Evolutionary conservation across 1,284 basidiomycete genomes (phyloP), one percentile per base, ranked within the genome.

Genomic region (Porphyrellus sp.): DNA sequence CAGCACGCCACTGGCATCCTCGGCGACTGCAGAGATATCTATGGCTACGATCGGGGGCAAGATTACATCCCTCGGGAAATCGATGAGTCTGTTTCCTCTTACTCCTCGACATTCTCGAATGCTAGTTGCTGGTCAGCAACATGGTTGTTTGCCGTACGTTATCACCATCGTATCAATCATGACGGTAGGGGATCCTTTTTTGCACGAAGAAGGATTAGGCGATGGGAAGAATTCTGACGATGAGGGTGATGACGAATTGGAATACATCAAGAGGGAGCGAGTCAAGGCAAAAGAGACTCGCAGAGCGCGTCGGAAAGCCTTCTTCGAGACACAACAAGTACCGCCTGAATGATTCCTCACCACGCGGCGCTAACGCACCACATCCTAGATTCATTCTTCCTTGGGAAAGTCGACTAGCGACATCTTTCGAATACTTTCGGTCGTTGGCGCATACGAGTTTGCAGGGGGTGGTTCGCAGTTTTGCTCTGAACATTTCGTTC

Each of bases 391-490:
- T 21, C 93, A 97, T 70, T 77, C 86, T 13, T 83, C 85, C 3
- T 77, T 98, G 23, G 97, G 96, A 11, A 82, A 82, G 51, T 86
- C 81, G n/a, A 77, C 81, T 3, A 98, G 94, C 65, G 97, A 99
- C 67, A 72, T 93, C 39, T 92, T 98, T 73, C 87, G 89, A 59
- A 74, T 90, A 45, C 77, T 99, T 13, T 93, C 93, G 8, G 93
- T 94, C 12, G 87, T 98, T 7, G 97, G 97, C 0, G 97, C 97
- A 11, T 99, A 96, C 71, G 95, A 98, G 67, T 96, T 89, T 70
- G 87, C 89, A 23, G 88, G 90, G 3, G 88, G 88, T 20, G 85
- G 85, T 0, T 77, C 80, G 49, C 70, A 79, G 21, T 99, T 99
- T 70, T 99, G 97, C 71, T 71, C 75, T 8, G 82, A 90, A 45